Conservation (phyloP, 768 basidiomycete species). For the Bullera alba region DNA sequence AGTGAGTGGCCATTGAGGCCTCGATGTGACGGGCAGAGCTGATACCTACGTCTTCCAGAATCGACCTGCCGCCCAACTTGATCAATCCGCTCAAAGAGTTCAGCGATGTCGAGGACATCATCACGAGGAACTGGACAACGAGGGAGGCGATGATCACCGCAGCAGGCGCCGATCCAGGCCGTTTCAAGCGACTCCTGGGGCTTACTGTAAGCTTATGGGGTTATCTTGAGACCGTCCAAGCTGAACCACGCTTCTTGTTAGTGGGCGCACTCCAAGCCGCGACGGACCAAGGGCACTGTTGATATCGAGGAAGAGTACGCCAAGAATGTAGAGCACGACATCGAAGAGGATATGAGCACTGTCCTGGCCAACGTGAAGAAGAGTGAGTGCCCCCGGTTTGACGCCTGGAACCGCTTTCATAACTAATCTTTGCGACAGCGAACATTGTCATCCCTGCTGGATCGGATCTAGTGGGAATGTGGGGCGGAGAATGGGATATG, state of each 20-base stretch:
- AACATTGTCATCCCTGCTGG: constrained; percentile 39
- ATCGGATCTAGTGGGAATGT: constrained; percentile 37
- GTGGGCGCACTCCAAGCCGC: constrained; percentile 36
- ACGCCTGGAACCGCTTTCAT: neutral
- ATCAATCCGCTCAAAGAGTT: constrained; percentile 28
- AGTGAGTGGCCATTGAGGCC: constrained; percentile 19
- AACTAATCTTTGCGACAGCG: constrained; percentile 16
- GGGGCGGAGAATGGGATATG: constrained; percentile 44
- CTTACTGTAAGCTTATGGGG: constrained; percentile 23
- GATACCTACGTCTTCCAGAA: constrained; percentile 7
- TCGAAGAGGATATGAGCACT: constrained; percentile 30
- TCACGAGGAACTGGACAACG: constrained; percentile 34
- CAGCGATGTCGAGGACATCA: constrained; percentile 31
- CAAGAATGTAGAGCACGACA: constrained; percentile 19
- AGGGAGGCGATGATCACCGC: constrained; percentile 36
- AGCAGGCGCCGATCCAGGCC: constrained; percentile 25
- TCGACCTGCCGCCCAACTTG: constrained; percentile 28
- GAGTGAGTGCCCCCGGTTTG: constrained; percentile 20
- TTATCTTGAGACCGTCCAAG: neutral
- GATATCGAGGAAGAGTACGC: constrained; percentile 37
- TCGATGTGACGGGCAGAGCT: neutral
- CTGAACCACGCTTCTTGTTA: constrained; percentile 1
- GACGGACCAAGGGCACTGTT: constrained; percentile 25
- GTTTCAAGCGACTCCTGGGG: constrained; percentile 36
- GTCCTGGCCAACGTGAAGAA: constrained; percentile 36